Base-by-base conservation (phyloP, 2,329 filamentous ascomycete species). In the Fusarium sp. region DNA sequence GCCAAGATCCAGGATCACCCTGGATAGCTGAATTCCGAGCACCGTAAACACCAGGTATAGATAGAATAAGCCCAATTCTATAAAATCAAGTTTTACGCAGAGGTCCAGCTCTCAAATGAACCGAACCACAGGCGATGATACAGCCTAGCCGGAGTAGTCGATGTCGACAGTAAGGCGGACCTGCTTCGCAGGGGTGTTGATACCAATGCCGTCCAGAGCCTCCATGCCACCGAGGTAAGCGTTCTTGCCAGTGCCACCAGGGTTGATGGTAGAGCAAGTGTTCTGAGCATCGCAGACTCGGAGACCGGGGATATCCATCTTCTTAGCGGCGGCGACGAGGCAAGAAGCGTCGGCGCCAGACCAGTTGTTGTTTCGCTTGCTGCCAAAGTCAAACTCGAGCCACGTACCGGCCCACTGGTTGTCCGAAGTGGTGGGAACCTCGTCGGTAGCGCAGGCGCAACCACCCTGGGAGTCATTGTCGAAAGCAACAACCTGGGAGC, bases 291-390 rank as follows among this genome's bases (percentile, higher is more conserved):
- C 81, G 67, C 79, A 81, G 70, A 86, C 80, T 32, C 74, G 75
- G 66, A 85, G 77, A 70, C 78, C 80, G 26, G 78, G 79, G 55
- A 82, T 80, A 7, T 64, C 4, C 4, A 65, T 23, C 20, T 61
- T 7, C 17, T 79, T 70, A 32, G 73, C 67, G 32, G 74, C 66
- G 72, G 82, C 79, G 44, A 86, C 84, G 13, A 88, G 81, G 64
- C 81, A 82, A 7, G 85, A 87, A 68, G 83, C 85, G 61, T 88
- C 86, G 63, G 83, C 84, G 42, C 86, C 86, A 6, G 83, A 86
- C 83, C 83, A 86, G 60, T 76, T 79, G n/a, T 72, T 59, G 82
- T 88, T 88, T 78, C 77, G 77, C 1, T 67, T 38, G 80, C 82
- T 84, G 64, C 70, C 83, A 49, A 83, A 82, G 79, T 88, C 86